A percentile compares a stretch with the other conserved stretches of the same genome.
Evolutionary conservation across 495 filamentous ascomycete genomes (phyloP).

Genomic region (Cenococcum geophilum): DNA sequence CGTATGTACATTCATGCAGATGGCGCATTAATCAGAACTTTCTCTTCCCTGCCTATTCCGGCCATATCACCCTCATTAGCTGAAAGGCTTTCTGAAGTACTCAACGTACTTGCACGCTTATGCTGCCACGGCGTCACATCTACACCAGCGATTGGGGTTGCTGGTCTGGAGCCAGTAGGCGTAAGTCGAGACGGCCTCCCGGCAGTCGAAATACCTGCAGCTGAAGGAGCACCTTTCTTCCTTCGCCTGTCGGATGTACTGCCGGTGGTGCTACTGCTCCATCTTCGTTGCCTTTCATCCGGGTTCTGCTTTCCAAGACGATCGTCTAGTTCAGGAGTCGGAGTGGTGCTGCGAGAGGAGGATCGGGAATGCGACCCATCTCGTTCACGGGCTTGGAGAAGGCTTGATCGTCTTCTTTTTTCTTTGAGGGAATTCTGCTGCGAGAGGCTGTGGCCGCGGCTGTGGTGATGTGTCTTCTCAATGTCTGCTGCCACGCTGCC

Average conservation of each 20-base stretch:
- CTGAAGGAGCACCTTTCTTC: slow-evolving; percentile 5
- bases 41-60: background rate
- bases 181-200: background rate
- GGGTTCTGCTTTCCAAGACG: slow-evolving; percentile 1
- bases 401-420: slow-evolving; percentile 19
- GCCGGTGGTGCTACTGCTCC: slow-evolving; percentile 31
- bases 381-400: slow-evolving; percentile 15
- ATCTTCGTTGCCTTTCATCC: slow-evolving; percentile 23
- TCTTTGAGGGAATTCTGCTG: slow-evolving; percentile 10
- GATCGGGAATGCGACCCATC: slow-evolving; percentile 23
- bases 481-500: slow-evolving; percentile 8
- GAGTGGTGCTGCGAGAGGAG: slow-evolving; percentile 27
- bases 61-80: slow-evolving; percentile 5
- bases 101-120: slow-evolving; percentile 22
- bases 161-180: slow-evolving; percentile 13
- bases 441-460: slow-evolving; percentile 12
- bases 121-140: slow-evolving; percentile 11
- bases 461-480: slow-evolving; percentile 18
- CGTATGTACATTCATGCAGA: background rate
- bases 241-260: slow-evolving; percentile 24
- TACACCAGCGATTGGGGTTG: slow-evolving; percentile 11
- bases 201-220: slow-evolving; percentile 3
- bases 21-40: background rate
- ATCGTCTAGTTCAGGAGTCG: slow-evolving; percentile 27
- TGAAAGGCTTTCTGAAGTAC: slow-evolving; percentile 15